phyloP scores from a whole-genome alignment of 805 yeast genomes.

The Monosporozyma unispora region DNA sequence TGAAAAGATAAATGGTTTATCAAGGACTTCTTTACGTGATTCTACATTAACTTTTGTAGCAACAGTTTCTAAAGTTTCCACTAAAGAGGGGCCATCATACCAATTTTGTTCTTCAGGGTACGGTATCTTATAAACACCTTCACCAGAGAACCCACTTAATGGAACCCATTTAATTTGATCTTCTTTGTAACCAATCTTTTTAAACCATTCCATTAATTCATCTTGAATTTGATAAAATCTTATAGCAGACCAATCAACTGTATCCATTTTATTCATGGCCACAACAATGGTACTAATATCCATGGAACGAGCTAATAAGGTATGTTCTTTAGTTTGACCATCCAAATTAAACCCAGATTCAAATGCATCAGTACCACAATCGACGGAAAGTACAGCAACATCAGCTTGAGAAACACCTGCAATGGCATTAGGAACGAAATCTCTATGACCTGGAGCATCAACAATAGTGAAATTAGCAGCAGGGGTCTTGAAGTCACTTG shows the following conservation, averaged over 20 bases:
- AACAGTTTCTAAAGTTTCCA: conserved; percentile 64
- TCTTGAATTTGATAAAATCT: conserved; percentile 86
- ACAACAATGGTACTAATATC: conserved; percentile 87
- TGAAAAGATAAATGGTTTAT: conserved; percentile 45
- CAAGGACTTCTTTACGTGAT: conserved; percentile 19
- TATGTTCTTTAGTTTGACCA: conserved; percentile 97
- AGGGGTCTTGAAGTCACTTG: conserved; percentile 91
- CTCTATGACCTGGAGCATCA: conserved; percentile 99
- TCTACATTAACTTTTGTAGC: conserved; percentile 13
- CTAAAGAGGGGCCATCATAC: conserved; percentile 83
- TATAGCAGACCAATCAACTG: conserved; percentile 87
- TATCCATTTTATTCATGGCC: conserved; percentile 82
- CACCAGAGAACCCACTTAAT: conserved; percentile 93
- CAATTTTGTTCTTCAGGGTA: conserved; percentile 50
- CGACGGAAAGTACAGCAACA: conserved; percentile 89
- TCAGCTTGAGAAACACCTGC: conserved; percentile 99
- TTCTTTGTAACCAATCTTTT: conserved; percentile 76
- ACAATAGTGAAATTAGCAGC: conserved; percentile 91
- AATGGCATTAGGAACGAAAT: conserved; percentile 96
- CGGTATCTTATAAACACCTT: conserved; percentile 82
- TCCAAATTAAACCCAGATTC: conserved; percentile 98
- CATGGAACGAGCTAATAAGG: conserved; percentile 89
- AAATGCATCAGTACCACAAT: conserved; percentile 97
- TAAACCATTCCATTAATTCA: conserved; percentile 66
- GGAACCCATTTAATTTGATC: conserved; percentile 87